Conservation (phyloP, 2,329 filamentous ascomycete genomes). For the Sarocladiaceae sp. region DNA sequence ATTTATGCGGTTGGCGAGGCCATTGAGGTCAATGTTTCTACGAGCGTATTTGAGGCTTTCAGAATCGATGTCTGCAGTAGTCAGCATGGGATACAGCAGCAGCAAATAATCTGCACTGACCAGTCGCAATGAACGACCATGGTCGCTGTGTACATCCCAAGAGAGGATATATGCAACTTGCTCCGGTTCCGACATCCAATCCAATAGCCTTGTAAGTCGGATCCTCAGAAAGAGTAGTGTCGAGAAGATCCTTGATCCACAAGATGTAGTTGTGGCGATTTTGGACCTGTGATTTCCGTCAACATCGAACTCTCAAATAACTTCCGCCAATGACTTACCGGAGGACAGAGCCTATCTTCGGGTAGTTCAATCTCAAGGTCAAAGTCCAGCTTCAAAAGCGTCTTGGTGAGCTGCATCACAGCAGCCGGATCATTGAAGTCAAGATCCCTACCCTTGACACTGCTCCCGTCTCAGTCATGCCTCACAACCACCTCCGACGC, state of each 20-base stretch:
- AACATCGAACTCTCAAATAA: background rate
- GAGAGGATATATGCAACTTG: slow-evolving; percentile 87
- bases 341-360: slow-evolving; percentile 77
- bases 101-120: slow-evolving; percentile 24
- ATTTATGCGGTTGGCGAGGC: slow-evolving; percentile 58
- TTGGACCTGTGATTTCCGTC: slow-evolving; percentile 34
- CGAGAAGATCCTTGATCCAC: slow-evolving; percentile 80
- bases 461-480: slow-evolving; percentile 14
- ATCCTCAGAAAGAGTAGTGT: slow-evolving; percentile 55
- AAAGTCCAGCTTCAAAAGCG: slow-evolving; percentile 74
- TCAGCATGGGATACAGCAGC: too few relatives aligned
- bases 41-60: slow-evolving; percentile 63
- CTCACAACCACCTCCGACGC: too few relatives aligned
- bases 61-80: slow-evolving; percentile 63
- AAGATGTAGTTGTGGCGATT: slow-evolving; percentile 83
- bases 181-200: slow-evolving; percentile 84
- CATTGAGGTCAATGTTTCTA: slow-evolving; percentile 64
- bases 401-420: slow-evolving; percentile 77
- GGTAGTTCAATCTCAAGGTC: slow-evolving; percentile 67
- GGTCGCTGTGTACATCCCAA: slow-evolving; percentile 66
- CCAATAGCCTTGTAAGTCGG: slow-evolving; percentile 55
- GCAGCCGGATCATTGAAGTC: slow-evolving; percentile 78
- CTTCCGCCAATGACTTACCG: slow-evolving; percentile 44
- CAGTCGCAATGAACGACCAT: slow-evolving; percentile 71
- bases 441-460: slow-evolving; percentile 47